These are phyloP conservation scores for Ensete ventricosum DNA, from an alignment of 176 grass and related monocot genomes.

Conservation along the genomic window DNA sequence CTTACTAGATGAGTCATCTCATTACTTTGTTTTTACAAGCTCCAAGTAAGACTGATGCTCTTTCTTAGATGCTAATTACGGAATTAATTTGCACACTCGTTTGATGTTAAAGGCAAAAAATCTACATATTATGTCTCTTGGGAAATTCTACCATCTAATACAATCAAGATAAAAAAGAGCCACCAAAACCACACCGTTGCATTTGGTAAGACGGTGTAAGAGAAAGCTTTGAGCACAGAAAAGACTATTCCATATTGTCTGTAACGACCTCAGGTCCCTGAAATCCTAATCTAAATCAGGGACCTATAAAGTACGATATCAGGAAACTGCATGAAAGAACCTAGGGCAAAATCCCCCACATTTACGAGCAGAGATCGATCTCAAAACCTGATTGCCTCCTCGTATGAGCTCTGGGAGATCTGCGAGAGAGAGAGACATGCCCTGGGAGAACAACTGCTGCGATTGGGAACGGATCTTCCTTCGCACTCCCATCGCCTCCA, in stretches of 20 bases:
- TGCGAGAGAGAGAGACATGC: constrained; percentile 55
- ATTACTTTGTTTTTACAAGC: no score
- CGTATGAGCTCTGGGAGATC: constrained; percentile 54
- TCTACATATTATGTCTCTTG: no score
- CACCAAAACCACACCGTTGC: background rate
- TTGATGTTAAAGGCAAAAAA: background rate
- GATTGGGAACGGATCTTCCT: constrained; percentile 51
- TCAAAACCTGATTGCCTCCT: constrained; percentile 58
- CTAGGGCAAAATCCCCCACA: background rate
- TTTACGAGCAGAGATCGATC: background rate
- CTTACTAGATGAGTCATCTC: no score
- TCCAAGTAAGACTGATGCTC: background rate
- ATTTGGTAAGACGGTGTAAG: background rate
- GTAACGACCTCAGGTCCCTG: background rate
- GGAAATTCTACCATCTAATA: no score
- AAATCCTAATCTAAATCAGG: background rate
- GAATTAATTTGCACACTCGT: background rate
- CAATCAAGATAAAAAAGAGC: background rate
- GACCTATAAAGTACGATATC: background rate
- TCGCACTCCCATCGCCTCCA: constrained; percentile 13
- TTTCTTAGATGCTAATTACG: background rate
- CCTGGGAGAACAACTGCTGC: constrained; percentile 48
- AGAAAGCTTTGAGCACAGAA: background rate
- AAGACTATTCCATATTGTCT: background rate
- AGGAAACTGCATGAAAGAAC: background rate